These are phyloP conservation scores for Chlorella sp. DNA, from an alignment of 139 green algal genomes.

Conservation along the genomic window DNA sequence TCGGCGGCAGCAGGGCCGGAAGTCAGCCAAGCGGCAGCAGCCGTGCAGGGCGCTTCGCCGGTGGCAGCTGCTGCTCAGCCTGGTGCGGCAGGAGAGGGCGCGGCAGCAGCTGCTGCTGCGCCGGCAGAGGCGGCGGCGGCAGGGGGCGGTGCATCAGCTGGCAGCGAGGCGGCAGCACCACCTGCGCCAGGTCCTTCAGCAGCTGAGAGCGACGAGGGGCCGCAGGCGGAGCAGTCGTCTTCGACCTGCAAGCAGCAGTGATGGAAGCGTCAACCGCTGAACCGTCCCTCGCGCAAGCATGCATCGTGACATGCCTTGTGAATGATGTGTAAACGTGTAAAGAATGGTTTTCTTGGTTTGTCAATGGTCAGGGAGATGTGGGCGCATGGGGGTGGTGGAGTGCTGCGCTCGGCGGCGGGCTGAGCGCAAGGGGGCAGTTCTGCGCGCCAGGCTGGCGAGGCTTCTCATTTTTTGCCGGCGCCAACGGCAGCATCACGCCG, in stretches of 20 bases:
- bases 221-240: slow-evolving; percentile 25
- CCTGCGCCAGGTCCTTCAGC: neutral
- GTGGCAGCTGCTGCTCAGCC: neutral
- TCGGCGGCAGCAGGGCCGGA: neutral
- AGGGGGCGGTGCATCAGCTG: neutral
- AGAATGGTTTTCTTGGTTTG: no score
- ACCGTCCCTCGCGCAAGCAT: no score
- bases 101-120: neutral
- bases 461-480: no score
- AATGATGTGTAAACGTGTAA: no score
- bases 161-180: neutral
- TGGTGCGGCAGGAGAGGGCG: neutral
- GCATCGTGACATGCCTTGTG: no score
- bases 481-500: no score
- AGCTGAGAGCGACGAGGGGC: neutral
- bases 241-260: slow-evolving; percentile 20
- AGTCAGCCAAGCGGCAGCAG: neutral
- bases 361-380: no score
- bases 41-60: neutral
- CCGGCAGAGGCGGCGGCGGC: neutral
- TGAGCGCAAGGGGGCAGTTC: no score
- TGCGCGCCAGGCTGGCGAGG: no score
- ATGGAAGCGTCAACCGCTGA: no score
- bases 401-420: no score
- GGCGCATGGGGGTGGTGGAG: no score